These are phyloP conservation scores for Allium cepa DNA, from an alignment of 106 monocot genomes.

Conservation along the genomic window DNA sequence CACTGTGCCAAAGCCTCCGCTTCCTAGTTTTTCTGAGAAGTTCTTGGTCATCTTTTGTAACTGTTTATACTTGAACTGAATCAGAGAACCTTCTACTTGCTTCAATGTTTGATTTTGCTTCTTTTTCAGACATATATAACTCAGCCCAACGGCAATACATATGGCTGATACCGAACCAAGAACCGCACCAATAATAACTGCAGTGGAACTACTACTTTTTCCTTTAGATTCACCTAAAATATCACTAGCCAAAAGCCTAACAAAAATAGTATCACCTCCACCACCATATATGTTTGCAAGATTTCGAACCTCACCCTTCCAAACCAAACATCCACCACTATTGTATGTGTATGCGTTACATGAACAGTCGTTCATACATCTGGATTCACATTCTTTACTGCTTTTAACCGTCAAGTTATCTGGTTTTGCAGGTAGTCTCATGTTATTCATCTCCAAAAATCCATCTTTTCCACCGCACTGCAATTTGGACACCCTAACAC, in stretches of 20 bases:
- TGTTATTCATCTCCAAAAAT: constrained; percentile 16
- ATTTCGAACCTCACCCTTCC: constrained; percentile 20
- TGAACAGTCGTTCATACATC: constrained; percentile 30
- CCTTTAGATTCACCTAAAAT: constrained; percentile 2
- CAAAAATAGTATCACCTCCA: constrained; percentile 14
- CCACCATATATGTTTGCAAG: constrained; percentile 15
- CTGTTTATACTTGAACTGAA: constrained; percentile 11
- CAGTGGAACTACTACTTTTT: neutral
- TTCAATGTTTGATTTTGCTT: neutral
- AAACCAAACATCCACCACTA: constrained; percentile 15
- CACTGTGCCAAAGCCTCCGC: constrained; percentile 31
- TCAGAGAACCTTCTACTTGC: constrained; percentile 11
- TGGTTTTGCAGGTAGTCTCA: constrained; percentile 17
- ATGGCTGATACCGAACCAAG: constrained; percentile 1
- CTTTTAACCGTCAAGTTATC: constrained; percentile 2
- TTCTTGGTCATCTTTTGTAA: constrained; percentile 26
- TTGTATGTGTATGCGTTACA: constrained; percentile 26
- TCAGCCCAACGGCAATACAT: neutral
- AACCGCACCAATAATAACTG: constrained; percentile 7
- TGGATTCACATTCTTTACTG: constrained; percentile 9
- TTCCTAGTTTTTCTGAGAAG: constrained; percentile 27
- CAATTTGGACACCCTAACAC: constrained; percentile 18
- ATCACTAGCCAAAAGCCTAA: constrained; percentile 30
- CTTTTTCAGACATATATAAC: constrained; percentile 2
- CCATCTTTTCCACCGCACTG: constrained; percentile 15